phyloP scores from a whole-genome alignment of 108 stramenopile genomes.

The Mediolabrus comicus region DNA sequence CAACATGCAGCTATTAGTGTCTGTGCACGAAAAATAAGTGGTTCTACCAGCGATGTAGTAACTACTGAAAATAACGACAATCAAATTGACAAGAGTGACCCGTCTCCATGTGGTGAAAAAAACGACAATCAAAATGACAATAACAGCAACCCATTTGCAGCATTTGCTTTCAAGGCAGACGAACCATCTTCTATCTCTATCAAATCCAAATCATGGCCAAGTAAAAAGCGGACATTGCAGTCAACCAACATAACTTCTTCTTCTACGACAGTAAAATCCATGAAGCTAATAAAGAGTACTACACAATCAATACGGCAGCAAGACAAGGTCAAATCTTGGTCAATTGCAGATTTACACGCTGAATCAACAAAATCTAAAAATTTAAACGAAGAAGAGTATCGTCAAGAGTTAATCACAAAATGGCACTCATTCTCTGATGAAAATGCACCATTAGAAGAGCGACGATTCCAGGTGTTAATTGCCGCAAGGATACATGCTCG shows the following conservation, averaged over 20 bases:
- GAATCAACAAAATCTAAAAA: slow-evolving; percentile 1
- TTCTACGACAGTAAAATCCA: background rate
- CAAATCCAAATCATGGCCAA: background rate
- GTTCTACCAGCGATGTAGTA: background rate
- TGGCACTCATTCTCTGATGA: slow-evolving; percentile 66
- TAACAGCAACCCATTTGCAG: slow-evolving; percentile 52
- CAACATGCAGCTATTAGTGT: too few relatives aligned
- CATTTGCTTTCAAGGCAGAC: slow-evolving; percentile 36
- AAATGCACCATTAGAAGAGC: slow-evolving; percentile 51
- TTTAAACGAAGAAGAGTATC: slow-evolving; percentile 8
- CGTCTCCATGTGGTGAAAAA: background rate
- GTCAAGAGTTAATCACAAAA: slow-evolving; percentile 39
- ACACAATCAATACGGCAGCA: background rate
- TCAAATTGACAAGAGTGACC: background rate
- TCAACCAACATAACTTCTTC: background rate
- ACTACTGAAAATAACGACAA: background rate
- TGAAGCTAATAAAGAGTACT: background rate
- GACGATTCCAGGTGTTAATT: slow-evolving; percentile 63
- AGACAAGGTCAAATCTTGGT: background rate
- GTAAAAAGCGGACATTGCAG: slow-evolving; percentile 14
- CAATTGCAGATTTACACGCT: background rate
- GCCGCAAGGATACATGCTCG: slow-evolving; percentile 72
- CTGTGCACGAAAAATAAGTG: background rate
- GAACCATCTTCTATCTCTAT: background rate
- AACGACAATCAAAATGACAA: background rate